These are phyloP conservation scores for Pseudoscleropodium purum DNA, from an alignment of 225 moss, liverwort and hornwort genomes.

Conservation along the genomic window DNA sequence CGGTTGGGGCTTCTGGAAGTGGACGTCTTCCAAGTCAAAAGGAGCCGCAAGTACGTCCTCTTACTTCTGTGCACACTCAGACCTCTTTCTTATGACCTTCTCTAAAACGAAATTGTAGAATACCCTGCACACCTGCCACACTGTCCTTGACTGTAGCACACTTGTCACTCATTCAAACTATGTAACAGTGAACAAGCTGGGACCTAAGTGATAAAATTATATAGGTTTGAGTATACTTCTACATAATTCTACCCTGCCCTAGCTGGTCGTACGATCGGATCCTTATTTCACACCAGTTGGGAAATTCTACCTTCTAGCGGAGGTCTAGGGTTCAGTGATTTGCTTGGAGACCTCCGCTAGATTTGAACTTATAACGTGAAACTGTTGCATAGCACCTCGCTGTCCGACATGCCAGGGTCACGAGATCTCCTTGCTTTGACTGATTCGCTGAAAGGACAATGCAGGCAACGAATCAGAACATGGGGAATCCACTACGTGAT, in stretches of 20 bases:
- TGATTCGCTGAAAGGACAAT: slow-evolving; percentile 11
- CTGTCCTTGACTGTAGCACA: not conserved
- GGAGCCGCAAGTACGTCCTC: slow-evolving; percentile 33
- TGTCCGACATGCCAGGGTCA: not conserved
- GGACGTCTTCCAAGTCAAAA: slow-evolving; percentile 46
- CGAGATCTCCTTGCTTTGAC: not conserved
- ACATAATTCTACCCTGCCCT: not conserved
- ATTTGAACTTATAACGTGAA: not conserved
- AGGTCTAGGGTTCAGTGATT: not conserved
- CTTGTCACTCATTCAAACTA: not conserved
- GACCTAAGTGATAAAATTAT: not conserved
- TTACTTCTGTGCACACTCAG: not conserved
- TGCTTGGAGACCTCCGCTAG: not conserved
- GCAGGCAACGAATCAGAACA: slow-evolving; percentile 66
- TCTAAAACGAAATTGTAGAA: not conserved
- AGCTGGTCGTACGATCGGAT: not conserved
- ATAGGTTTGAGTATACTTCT: not conserved
- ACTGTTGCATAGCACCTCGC: not conserved
- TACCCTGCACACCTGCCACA: not conserved
- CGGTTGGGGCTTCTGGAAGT: slow-evolving; percentile 59
- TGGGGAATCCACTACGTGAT: slow-evolving; percentile 73
- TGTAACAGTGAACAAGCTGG: not conserved
- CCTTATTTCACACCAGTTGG: not conserved
- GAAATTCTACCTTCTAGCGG: not conserved
- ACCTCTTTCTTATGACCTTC: not conserved